phyloP scores from a whole-genome alignment of 805 yeast genomes.

The Starmerella riodocensis region DNA sequence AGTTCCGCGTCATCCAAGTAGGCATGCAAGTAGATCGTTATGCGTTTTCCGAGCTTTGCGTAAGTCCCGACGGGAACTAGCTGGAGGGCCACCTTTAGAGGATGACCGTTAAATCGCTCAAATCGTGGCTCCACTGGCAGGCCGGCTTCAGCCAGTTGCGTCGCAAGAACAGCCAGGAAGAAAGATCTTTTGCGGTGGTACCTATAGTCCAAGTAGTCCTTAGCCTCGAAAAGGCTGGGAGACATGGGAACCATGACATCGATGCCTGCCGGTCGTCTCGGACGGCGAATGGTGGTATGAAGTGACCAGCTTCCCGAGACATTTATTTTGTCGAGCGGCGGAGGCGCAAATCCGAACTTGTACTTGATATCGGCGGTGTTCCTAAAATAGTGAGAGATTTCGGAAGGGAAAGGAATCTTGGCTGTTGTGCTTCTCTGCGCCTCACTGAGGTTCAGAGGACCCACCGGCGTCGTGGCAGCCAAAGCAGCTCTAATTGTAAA shows the following conservation, averaged over 20 bases:
- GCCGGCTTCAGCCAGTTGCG: conserved; percentile 26
- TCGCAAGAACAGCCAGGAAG: conserved; percentile 64
- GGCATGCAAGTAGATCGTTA: conserved; percentile 56
- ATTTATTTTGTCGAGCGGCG: conserved; percentile 46
- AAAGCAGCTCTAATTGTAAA: conserved; percentile 42
- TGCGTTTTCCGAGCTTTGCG: conserved; percentile 30
- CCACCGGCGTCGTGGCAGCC: conserved; percentile 7
- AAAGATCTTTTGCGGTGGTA: conserved; percentile 82
- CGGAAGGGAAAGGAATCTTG: conserved; percentile 54
- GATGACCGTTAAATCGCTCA: conserved; percentile 61
- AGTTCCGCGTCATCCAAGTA: conserved; percentile 52
- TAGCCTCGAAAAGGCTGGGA: conserved; percentile 53
- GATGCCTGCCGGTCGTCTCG: conserved; percentile 47
- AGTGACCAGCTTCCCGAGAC: conserved; percentile 83
- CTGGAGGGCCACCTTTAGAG: conserved; percentile 58
- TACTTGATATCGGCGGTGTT: conserved; percentile 33
- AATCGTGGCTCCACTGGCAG: conserved; percentile 43
- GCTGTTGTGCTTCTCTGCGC: conserved; percentile 11
- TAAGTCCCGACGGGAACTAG: conserved; percentile 27
- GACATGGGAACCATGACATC: conserved; percentile 85
- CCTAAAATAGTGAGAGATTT: background rate
- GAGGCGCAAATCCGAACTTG: conserved; percentile 54
- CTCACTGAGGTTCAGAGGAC: conserved; percentile 6
- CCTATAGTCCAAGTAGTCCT: conserved; percentile 82
- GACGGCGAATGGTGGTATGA: conserved; percentile 60